phyloP scores from a whole-genome alignment of 768 basidiomycete species.

The Leucosporidium yakuticum region DNA sequence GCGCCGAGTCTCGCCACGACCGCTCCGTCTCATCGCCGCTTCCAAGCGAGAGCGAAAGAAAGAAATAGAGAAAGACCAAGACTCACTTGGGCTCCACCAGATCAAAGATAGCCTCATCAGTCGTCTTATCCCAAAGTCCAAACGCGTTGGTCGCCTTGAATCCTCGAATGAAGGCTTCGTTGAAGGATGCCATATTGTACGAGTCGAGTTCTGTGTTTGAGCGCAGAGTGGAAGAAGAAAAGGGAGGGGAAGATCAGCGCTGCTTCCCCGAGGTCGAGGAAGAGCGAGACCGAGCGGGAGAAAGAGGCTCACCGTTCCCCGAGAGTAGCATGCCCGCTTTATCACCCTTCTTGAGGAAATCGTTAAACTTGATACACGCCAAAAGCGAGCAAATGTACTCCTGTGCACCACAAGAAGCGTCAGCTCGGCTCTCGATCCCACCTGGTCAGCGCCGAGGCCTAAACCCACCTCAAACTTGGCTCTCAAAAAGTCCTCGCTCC shows the following conservation, averaged over 20 bases:
- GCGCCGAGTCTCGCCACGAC: no score
- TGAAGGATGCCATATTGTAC: slow-evolving; percentile 52
- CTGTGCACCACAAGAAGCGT: slow-evolving; percentile 58
- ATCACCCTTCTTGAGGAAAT: slow-evolving; percentile 61
- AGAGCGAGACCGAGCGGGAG: no score
- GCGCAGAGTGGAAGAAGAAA: neutral
- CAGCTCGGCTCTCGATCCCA: neutral
- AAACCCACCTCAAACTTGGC: slow-evolving; percentile 55
- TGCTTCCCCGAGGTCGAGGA: no score
- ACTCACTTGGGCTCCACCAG: slow-evolving; percentile 82
- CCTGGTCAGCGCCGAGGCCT: neutral
- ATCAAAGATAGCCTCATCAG: slow-evolving; percentile 89
- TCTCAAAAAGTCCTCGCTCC: slow-evolving; percentile 90
- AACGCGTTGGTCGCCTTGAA: slow-evolving; percentile 83
- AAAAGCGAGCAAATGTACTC: slow-evolving; percentile 88
- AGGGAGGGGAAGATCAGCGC: neutral
- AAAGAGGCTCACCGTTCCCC: slow-evolving; percentile 12
- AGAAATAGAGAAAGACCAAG: slow-evolving; percentile 11
- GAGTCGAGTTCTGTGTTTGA: slow-evolving; percentile 30
- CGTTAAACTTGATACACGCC: slow-evolving; percentile 80
- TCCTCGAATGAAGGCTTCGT: slow-evolving; percentile 75
- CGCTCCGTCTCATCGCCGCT: neutral
- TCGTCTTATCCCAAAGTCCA: slow-evolving; percentile 80
- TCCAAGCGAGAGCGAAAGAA: neutral
- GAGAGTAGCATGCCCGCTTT: slow-evolving; percentile 21